A percentile compares a stretch with the other conserved stretches of the same genome.
Conservation (phyloP, 768 basidiomycete genomes). For the Leucocoprinus sp. region DNA sequence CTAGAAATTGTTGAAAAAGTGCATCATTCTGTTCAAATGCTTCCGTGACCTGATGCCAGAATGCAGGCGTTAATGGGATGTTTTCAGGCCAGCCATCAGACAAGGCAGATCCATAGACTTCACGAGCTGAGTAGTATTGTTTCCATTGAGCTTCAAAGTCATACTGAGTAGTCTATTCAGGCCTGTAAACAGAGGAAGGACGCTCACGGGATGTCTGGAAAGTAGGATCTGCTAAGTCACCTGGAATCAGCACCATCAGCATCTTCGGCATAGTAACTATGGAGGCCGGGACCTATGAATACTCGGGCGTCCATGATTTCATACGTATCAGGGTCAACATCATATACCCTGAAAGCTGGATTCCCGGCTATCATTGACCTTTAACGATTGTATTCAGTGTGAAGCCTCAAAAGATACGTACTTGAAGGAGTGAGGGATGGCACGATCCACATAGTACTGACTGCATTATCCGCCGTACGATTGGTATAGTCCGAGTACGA, state of each 20-base stretch:
- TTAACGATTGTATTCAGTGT: background rate
- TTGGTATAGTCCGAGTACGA: slow-evolving; percentile 47
- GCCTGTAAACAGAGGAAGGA: background rate
- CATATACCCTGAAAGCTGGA: slow-evolving; percentile 51
- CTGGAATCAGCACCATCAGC: slow-evolving; percentile 17
- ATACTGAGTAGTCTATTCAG: background rate
- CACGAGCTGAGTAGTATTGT: slow-evolving; percentile 49
- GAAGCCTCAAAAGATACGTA: slow-evolving; percentile 17
- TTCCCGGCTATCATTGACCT: slow-evolving; percentile 34
- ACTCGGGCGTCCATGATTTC: slow-evolving; percentile 54
- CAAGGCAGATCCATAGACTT: slow-evolving; percentile 37
- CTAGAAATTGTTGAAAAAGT: slow-evolving; percentile 38
- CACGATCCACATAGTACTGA: slow-evolving; percentile 40
- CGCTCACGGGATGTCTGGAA: slow-evolving; percentile 41
- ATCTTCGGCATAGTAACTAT: background rate
- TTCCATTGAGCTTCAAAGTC: slow-evolving; percentile 36
- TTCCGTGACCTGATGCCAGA: slow-evolving; percentile 58
- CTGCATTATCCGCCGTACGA: slow-evolving; percentile 35
- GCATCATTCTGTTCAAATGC: slow-evolving; percentile 38
- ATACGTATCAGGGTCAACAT: slow-evolving; percentile 58
- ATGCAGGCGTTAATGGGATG: slow-evolving; percentile 38
- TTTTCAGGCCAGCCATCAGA: slow-evolving; percentile 27
- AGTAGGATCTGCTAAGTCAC: slow-evolving; percentile 30
- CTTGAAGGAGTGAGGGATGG: slow-evolving; percentile 53
- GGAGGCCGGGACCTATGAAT: slow-evolving; percentile 32